Base-by-base conservation (phyloP, 768 basidiomycete species). In the Tulasnella sp. region DNA sequence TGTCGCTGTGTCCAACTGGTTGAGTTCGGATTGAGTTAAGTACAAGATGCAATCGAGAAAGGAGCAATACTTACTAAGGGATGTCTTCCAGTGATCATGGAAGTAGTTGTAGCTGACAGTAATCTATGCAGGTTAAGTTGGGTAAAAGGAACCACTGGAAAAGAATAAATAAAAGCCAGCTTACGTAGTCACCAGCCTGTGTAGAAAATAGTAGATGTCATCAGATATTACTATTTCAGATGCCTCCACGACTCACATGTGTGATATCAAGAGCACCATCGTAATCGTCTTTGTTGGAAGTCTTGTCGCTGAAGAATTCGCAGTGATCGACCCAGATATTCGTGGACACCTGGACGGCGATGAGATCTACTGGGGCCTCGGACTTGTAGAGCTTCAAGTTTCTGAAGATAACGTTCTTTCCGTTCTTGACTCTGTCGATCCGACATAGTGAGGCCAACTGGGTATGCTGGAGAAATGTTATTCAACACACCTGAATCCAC, bases 181-280 rank as follows among this genome's bases (percentile, higher is more conserved):
- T n/a, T n/a, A n/a, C n/a, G n/a, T n/a, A n/a, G n/a, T n/a, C n/a
- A n/a, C n/a, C n/a, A n/a, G n/a, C n/a, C n/a, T n/a, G n/a, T n/a
- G n/a, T n/a, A n/a, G n/a, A n/a, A n/a, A n/a, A n/a, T n/a, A n/a
- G n/a, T n/a, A n/a, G n/a, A n/a, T n/a, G n/a, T n/a, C n/a, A n/a
- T n/a, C n/a, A n/a, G n/a, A n/a, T n/a, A n/a, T n/a, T n/a, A n/a
- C n/a, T n/a, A n/a, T n/a, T n/a, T n/a, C n/a, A n/a, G n/a, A n/a
- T n/a, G n/a, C n/a, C n/a, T n/a, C n/a, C n/a, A n/a, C n/a, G n/a
- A n/a, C n/a, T 45, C 45, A 71, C 72, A 54, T 72, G 71, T 25
- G 70, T 72, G 54, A 72, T 60, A 51, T 72, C 71, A 37, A 69
- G 62, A 28, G 69, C 65, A 35, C 71, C 71, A 48, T 71, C 71